Percentiles rank a stretch among this genome's conserved stretches.
Evolutionary conservation across 805 yeast species (phyloP).

Genomic region (Debaryomyces castellii): DNA sequence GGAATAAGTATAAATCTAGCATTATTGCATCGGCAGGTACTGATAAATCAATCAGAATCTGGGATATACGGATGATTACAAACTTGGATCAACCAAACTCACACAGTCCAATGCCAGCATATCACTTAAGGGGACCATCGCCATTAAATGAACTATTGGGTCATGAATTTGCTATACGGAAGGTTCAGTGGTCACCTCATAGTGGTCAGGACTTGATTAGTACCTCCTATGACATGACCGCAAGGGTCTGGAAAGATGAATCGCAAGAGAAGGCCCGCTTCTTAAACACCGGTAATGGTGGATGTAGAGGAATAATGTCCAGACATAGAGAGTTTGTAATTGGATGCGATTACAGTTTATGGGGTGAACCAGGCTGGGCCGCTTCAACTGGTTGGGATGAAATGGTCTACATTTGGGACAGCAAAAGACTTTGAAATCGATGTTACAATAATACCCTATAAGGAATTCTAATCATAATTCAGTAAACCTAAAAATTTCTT

Average conservation of each 20-base stretch:
- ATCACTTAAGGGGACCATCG: conserved; percentile 53
- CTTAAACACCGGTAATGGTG: conserved; percentile 40
- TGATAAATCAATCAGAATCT: conserved; percentile 76
- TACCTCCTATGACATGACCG: conserved; percentile 91
- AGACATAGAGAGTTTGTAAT: conserved; percentile 85
- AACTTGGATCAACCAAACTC: conserved; percentile 35
- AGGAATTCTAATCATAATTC: not conserved
- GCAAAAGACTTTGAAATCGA: conserved; percentile 36
- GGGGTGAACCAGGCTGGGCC: conserved; percentile 97
- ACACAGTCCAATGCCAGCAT: conserved; percentile 36
- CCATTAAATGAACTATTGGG: conserved; percentile 79
- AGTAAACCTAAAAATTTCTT: not conserved
- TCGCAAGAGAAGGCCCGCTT: conserved; percentile 58
- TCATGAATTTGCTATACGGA: conserved; percentile 86
- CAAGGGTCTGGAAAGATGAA: conserved; percentile 78
- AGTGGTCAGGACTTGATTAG: conserved; percentile 65
- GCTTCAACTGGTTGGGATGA: conserved; percentile 97
- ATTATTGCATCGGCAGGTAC: conserved; percentile 90
- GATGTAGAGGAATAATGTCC: conserved; percentile 58
- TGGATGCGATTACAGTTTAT: conserved; percentile 92
- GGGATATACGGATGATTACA: conserved; percentile 81
- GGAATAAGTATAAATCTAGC: conserved; percentile 83
- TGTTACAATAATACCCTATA: not conserved
- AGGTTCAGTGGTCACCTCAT: conserved; percentile 89
- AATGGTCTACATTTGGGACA: conserved; percentile 87